A percentile compares a stretch with the other conserved stretches of the same genome.
phyloP scores from a whole-genome alignment of 495 filamentous ascomycete species.

The Daldinia grandis region DNA sequence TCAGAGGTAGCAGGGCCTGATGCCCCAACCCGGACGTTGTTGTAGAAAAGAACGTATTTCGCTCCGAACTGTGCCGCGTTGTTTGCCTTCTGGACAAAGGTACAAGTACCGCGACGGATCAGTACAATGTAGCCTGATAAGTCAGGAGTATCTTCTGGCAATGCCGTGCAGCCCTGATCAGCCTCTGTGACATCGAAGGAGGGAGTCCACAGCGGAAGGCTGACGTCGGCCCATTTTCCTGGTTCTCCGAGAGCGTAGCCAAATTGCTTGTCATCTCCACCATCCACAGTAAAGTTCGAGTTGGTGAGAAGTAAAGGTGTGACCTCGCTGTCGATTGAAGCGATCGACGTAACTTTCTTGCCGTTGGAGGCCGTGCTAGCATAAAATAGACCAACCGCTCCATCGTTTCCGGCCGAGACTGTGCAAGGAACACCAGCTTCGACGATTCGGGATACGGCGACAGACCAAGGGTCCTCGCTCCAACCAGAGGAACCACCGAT shows the following conservation, averaged over 20 bases:
- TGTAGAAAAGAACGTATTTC: slow-evolving; percentile 65
- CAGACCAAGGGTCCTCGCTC: slow-evolving; percentile 64
- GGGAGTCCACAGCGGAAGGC: slow-evolving; percentile 59
- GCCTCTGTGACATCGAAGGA: slow-evolving; percentile 58
- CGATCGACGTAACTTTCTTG: slow-evolving; percentile 59
- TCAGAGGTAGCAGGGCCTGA: slow-evolving; percentile 36
- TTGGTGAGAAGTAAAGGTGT: slow-evolving; percentile 53
- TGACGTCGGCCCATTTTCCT: slow-evolving; percentile 50
- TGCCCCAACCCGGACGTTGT: slow-evolving; percentile 52
- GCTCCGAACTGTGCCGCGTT: slow-evolving; percentile 62
- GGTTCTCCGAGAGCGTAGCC: slow-evolving; percentile 54
- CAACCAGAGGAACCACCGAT: slow-evolving; percentile 65
- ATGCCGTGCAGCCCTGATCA: slow-evolving; percentile 56
- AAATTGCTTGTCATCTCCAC: slow-evolving; percentile 41
- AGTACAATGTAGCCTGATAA: slow-evolving; percentile 62
- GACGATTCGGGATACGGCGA: slow-evolving; percentile 63
- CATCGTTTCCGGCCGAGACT: slow-evolving; percentile 65
- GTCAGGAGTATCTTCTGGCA: slow-evolving; percentile 57
- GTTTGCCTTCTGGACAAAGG: slow-evolving; percentile 56
- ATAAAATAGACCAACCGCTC: slow-evolving; percentile 60
- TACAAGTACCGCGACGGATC: slow-evolving; percentile 62
- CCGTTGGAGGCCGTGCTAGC: slow-evolving; percentile 63
- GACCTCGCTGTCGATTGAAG: slow-evolving; percentile 60
- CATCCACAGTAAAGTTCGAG: slow-evolving; percentile 47
- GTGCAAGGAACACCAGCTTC: slow-evolving; percentile 63